Evolutionary conservation across 192 early-diverging fungal species (phyloP).

Genomic region (Coemansia erecta): DNA sequence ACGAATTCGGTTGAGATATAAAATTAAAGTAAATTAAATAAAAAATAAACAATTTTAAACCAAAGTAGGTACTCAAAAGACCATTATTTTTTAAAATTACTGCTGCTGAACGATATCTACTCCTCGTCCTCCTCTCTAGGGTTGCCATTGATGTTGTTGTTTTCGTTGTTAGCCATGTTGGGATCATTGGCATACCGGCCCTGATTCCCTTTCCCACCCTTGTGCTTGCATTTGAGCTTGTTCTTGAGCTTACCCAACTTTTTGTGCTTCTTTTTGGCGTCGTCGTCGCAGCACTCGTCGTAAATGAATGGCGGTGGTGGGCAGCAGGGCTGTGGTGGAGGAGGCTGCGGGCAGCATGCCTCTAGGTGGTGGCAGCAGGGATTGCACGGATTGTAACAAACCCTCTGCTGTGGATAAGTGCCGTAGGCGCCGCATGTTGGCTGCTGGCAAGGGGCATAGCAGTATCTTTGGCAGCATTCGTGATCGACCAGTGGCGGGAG

Average conservation of each 20-base stretch:
- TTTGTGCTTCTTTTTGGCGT: slow-evolving; percentile 3
- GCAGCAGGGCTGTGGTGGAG: slow-evolving; percentile 22
- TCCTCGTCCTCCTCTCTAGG: neutral
- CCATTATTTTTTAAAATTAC: too few relatives aligned
- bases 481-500: slow-evolving; percentile 16
- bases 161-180: neutral
- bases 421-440: slow-evolving; percentile 26
- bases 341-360: slow-evolving; percentile 27
- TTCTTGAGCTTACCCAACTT: slow-evolving; percentile 11
- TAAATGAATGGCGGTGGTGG: slow-evolving; percentile 34
- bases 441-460: slow-evolving; percentile 35
- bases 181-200: neutral
- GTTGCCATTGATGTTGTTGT: neutral
- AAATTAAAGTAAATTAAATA: too few relatives aligned
- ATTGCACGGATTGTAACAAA: slow-evolving; percentile 13
- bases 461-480: slow-evolving; percentile 24
- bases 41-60: too few relatives aligned
- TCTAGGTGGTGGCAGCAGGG: slow-evolving; percentile 21
- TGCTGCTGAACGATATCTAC: neutral
- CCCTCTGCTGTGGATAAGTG: slow-evolving; percentile 15
- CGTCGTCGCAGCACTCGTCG: slow-evolving; percentile 22
- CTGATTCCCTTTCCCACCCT: neutral
- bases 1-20: too few relatives aligned
- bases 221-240: neutral
- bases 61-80: too few relatives aligned